These are phyloP conservation scores for Copromyces sp. DNA, from an alignment of 495 filamentous ascomycete species.

Conservation along the genomic window DNA sequence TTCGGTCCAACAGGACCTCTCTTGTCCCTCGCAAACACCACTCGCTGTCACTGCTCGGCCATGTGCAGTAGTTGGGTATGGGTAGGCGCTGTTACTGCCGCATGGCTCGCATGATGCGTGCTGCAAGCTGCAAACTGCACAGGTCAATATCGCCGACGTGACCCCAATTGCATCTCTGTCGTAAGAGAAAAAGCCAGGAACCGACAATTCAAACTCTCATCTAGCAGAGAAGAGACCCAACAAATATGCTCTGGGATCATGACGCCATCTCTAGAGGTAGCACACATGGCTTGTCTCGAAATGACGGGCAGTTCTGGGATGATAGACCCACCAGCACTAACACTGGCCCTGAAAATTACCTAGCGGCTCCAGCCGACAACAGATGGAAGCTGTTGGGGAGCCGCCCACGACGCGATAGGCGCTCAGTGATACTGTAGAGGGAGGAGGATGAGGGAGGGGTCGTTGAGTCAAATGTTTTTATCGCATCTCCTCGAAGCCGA, in stretches of 20 bases:
- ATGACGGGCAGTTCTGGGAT: background rate
- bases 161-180: background rate
- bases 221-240: background rate
- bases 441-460: background rate
- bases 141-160: background rate
- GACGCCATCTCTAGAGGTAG: background rate
- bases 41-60: background rate
- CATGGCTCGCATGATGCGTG: background rate
- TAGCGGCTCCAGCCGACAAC: background rate
- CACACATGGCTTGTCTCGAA: background rate
- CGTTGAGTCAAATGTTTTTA: background rate
- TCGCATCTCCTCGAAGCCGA: background rate
- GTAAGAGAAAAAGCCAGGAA: background rate
- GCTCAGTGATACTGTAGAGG: background rate
- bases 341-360: background rate
- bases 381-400: background rate
- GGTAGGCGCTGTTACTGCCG: background rate
- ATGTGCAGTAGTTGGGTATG: background rate
- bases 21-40: background rate
- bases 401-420: background rate
- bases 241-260: background rate
- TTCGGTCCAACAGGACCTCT: background rate
- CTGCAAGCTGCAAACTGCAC: background rate
- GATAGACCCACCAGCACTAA: background rate
- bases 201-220: background rate